These are phyloP conservation scores for Talaromyces sp. DNA, from an alignment of 2,329 filamentous ascomycete genomes.

Conservation along the genomic window DNA sequence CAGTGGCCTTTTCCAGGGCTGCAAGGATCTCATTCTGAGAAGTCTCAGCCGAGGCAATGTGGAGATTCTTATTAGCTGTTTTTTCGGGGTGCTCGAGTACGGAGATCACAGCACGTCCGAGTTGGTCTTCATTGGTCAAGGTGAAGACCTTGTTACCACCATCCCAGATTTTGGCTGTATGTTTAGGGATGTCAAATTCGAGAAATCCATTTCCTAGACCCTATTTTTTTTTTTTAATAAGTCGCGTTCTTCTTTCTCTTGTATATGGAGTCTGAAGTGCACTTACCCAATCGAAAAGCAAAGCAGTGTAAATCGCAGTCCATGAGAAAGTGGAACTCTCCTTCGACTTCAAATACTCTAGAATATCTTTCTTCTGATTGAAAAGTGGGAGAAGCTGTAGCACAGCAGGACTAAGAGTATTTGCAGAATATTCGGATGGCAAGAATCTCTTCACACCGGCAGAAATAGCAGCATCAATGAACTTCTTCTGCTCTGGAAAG, in stretches of 20 bases:
- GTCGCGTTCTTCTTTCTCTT: neutral
- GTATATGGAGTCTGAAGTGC: neutral
- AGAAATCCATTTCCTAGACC: conserved; percentile 50
- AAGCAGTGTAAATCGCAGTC: conserved; percentile 57
- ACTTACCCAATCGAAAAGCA: conserved; percentile 58
- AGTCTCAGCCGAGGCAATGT: conserved; percentile 55
- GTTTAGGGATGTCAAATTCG: conserved; percentile 49
- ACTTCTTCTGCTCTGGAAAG: conserved; percentile 27
- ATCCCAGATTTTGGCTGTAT: conserved; percentile 55
- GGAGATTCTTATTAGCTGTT: conserved; percentile 58
- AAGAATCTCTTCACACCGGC: conserved; percentile 34
- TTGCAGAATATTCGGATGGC: conserved; percentile 32
- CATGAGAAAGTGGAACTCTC: conserved; percentile 51
- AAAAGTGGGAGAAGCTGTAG: conserved; percentile 27
- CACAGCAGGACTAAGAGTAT: conserved; percentile 26
- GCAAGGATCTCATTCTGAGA: conserved; percentile 57
- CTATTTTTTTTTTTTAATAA: conserved; percentile 27
- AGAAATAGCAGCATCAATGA: conserved; percentile 32
- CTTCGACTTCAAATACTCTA: conserved; percentile 54
- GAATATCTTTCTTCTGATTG: conserved; percentile 25
- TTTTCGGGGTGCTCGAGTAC: conserved; percentile 49
- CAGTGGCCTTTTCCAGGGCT: conserved; percentile 52
- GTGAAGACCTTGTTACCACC: conserved; percentile 53
- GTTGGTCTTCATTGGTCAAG: conserved; percentile 49
- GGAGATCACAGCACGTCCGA: conserved; percentile 52